Base-by-base conservation (phyloP, 805 yeast genomes). In the Saccharomyces paradoxus region DNA sequence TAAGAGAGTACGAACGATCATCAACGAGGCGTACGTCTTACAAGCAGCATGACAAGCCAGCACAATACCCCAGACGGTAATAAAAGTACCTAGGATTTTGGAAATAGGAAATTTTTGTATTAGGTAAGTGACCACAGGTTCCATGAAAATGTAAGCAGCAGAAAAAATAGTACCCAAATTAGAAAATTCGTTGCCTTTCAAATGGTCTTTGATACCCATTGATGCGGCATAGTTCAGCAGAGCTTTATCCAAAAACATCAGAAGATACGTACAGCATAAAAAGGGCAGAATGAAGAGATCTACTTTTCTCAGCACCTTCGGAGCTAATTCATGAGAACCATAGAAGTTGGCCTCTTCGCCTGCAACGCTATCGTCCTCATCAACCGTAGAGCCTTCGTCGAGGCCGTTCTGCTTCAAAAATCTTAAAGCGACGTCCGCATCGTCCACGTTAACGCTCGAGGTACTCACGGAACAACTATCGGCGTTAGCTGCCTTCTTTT, bases 221-320 rank as follows among this genome's bases (percentile, higher is more conserved):
- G 82, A 82, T 14, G 83, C 83, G 2, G 87, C 83, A 61, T 82
- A 81, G 58, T 82, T 81, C 44, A 80, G 66, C 51, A 82, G 66
- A n/a, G 80, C 74, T 60, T 83, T 83, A 59, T 83, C 87, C 54
- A 82, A 68, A 59, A 80, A 80, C 69, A 82, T 84, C 17, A 81
- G 66, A 54, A 82, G 76, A 59, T 82, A 82, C 13, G 81, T 75
- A 41, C 75, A 70, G 58, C 84, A 79, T 59, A 82, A 65, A 29
- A 81, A 66, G 0, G 83, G 74, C 64, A 81, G 63, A 21, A 82
- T 71, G 46, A 75, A 69, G 6, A 54, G 46, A 63, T 82, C 87
- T n/a, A 82, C 68, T 60, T 77, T 80, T 27, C 65, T 52, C 56
- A 65, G 50, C 3, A 66, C 57, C 17, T 56, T 58, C 4, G 61